These are phyloP conservation scores for Tubosaeta brunneosetosa DNA, from an alignment of 768 basidiomycete species.

Conservation along the genomic window DNA sequence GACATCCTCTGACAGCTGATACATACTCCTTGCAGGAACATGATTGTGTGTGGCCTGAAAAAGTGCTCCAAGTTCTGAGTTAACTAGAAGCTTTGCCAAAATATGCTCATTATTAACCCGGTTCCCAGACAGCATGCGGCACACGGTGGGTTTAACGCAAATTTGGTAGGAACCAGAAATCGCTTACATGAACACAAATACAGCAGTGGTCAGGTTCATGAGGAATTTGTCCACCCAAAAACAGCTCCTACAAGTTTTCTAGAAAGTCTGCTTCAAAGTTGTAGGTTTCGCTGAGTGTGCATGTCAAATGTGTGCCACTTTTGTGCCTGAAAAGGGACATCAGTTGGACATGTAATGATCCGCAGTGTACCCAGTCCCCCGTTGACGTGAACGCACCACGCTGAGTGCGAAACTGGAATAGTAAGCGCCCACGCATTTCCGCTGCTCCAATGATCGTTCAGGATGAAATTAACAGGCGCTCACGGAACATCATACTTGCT, in stretches of 20 bases:
- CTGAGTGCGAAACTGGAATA: background rate
- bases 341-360: background rate
- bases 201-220: background rate
- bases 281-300: background rate
- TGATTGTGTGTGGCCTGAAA: no score
- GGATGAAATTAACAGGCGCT: background rate
- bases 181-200: background rate
- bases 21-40: background rate
- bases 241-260: background rate
- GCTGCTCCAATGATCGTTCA: background rate
- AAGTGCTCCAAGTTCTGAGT: no score
- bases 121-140: no score
- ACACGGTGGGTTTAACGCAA: no score
- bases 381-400: background rate
- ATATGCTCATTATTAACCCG: no score
- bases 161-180: no score
- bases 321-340: background rate
- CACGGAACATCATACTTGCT: conserved; percentile 1
- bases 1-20: background rate
- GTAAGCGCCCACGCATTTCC: background rate
- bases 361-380: background rate
- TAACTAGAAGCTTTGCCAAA: no score
- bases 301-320: background rate
- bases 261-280: background rate
- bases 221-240: no score